Percentiles rank a stretch among this genome's conserved stretches.
Conservation (phyloP, 2,329 filamentous ascomycete species). For the Xylariaceae sp. region DNA sequence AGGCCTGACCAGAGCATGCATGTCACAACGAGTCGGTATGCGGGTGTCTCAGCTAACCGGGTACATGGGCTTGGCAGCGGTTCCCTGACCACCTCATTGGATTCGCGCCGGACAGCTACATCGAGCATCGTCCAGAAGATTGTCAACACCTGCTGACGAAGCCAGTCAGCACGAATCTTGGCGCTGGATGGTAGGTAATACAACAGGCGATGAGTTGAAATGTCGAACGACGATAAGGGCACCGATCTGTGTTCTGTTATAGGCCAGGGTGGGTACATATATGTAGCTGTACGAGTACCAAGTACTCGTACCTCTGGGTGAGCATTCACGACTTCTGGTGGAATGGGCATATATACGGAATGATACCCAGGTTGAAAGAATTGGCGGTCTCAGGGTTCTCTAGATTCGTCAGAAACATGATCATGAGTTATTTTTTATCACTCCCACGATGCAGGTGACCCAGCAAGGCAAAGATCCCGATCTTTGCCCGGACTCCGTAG, state of each 20-base stretch:
- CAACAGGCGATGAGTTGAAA: neutral
- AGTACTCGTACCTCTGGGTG: neutral
- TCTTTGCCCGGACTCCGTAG: neutral
- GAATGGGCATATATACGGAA: neutral
- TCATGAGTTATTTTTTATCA: neutral
- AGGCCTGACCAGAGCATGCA: neutral
- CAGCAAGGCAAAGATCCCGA: neutral
- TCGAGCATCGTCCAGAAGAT: no score
- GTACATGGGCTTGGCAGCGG: slow-evolving; percentile 12
- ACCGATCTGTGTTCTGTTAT: neutral
- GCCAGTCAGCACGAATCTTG: no score
- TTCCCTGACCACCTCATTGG: slow-evolving; percentile 25
- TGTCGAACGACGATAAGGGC: neutral
- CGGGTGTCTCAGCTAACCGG: slow-evolving; percentile 8
- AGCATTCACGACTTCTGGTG: neutral
- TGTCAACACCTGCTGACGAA: no score
- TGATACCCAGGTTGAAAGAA: neutral
- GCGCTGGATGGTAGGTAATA: no score
- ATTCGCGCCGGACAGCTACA: slow-evolving; percentile 17
- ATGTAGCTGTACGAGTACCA: neutral
- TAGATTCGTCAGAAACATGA: slow-evolving; percentile 1
- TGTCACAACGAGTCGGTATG: slow-evolving; percentile 1
- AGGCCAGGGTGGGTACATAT: neutral
- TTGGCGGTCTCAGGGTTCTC: no score
- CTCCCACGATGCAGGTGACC: slow-evolving; percentile 2